Percentiles rank a stretch among this genome's conserved stretches.
These are phyloP conservation scores for Trichoderma endophyticum DNA, from an alignment of 2,329 filamentous ascomycete genomes.

Conservation along the genomic window DNA sequence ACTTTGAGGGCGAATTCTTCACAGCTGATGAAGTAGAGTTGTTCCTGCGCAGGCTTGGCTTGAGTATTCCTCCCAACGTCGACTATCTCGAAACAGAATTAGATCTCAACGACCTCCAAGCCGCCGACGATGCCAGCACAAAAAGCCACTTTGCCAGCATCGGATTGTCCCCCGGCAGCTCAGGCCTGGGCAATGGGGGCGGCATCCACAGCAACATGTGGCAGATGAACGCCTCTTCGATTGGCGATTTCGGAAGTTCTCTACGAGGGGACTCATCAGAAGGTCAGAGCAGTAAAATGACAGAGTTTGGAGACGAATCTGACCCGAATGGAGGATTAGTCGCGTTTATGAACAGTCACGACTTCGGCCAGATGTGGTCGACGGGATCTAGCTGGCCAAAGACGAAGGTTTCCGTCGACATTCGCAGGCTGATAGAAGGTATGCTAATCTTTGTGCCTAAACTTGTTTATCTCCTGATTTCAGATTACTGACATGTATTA, in stretches of 20 bases:
- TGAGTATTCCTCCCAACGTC: conserved; percentile 57
- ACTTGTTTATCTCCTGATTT: not conserved
- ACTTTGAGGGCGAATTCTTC: conserved; percentile 72
- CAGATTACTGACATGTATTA: conserved; percentile 21
- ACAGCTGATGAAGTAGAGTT: conserved; percentile 73
- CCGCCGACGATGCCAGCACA: not conserved
- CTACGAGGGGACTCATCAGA: not conserved
- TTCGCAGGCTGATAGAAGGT: conserved; percentile 36
- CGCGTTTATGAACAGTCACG: conserved; percentile 4
- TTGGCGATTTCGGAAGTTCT: not conserved
- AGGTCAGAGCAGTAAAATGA: not conserved
- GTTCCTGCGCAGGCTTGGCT: conserved; percentile 63
- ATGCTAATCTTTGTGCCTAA: conserved; percentile 15
- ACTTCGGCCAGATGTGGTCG: conserved; percentile 12
- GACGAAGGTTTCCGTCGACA: conserved; percentile 36
- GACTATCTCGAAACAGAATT: conserved; percentile 61
- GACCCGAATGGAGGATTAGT: not conserved
- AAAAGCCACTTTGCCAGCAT: not conserved
- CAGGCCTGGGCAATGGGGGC: not conserved
- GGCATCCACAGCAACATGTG: not conserved
- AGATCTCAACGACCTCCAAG: conserved; percentile 40
- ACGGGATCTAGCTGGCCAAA: conserved; percentile 25
- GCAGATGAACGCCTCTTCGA: not conserved
- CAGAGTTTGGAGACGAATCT: not conserved
- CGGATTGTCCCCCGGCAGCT: not conserved